Evolutionary conservation across 768 basidiomycete species (phyloP), one percentile per base, ranked within the genome.

Genomic region (Cystofilobasidium capitatum): DNA sequence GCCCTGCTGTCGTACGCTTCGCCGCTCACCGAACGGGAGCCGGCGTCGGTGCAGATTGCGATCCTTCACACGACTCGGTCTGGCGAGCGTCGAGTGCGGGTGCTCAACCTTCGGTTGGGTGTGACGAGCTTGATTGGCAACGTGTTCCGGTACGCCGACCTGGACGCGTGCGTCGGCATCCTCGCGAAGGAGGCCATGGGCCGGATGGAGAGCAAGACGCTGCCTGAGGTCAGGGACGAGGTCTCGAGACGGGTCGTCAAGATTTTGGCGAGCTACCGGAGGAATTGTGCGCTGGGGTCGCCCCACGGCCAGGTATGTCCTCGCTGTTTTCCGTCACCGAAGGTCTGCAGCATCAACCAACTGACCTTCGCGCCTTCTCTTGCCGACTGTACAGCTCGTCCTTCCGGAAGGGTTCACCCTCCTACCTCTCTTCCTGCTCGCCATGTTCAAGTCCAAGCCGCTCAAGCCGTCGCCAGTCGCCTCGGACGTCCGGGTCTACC

Each of bases 401-500:
- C 84, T 99, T 31, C 96, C 96, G 8, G 96, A 98, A 77, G 86
- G 88, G 0, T 92, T 91, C 81, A 86, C 87, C 73, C 82, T 87
- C 1, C 82, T 98, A 49, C 90, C 92, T 0, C 80, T 91, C 22
- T 92, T 86, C 75, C 83, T 83, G 3, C 80, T 97, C 3, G 85
- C 85, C 14, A 83, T 97, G 39, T 81, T 88, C 55, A 99, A 99
- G 79, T 83, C 83, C 62, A 94, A 96, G 76, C 86, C 91, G 24
- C 78, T 99, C n/a, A 94, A 96, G 86, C 37, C 61, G 61, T 55
- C 49, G 49, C 42, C 37, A 0, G 92, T 99, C 58, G 86, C 88
- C 8, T 87, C 91, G n/a, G 96, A 98, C 73, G 91, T 93, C 14
- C 87, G 96, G 61, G 90, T 91, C 71, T 88, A 86, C 74, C 83